Percentiles rank a stretch among this genome's conserved stretches.
These are phyloP conservation scores for Beauveria asiatica DNA, from an alignment of 2,329 filamentous ascomycete genomes.

Conservation along the genomic window DNA sequence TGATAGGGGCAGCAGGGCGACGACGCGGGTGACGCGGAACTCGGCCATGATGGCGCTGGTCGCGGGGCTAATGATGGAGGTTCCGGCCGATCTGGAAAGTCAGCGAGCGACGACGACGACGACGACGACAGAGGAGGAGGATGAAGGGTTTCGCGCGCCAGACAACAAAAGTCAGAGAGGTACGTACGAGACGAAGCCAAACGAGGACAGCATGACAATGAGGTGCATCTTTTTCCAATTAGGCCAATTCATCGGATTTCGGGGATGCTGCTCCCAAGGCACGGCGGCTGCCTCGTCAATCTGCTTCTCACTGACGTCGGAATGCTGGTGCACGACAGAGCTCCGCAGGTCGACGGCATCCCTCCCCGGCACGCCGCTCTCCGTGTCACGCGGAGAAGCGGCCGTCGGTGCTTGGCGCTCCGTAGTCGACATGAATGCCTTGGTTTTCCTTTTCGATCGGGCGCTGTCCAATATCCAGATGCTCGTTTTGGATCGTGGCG, in stretches of 20 bases:
- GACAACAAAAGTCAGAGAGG: neutral
- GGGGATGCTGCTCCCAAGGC: slow-evolving; percentile 28
- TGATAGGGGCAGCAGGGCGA: slow-evolving; percentile 50
- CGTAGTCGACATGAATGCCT: neutral
- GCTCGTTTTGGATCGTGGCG: too few relatives aligned
- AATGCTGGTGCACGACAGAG: neutral
- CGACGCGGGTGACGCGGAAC: slow-evolving; percentile 46
- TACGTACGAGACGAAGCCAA: slow-evolving; percentile 34
- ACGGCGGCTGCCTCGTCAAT: neutral
- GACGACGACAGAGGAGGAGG: too few relatives aligned
- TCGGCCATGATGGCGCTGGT: slow-evolving; percentile 36
- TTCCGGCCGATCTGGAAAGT: slow-evolving; percentile 35
- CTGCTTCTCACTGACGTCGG: neutral
- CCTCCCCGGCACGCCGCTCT: neutral
- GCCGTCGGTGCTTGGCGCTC: neutral
- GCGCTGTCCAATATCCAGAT: too few relatives aligned
- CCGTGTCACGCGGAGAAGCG: too few relatives aligned
- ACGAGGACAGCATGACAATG: slow-evolving; percentile 28
- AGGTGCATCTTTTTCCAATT: slow-evolving; percentile 30
- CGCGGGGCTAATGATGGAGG: slow-evolving; percentile 45
- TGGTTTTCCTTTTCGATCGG: neutral
- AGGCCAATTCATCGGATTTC: slow-evolving; percentile 47
- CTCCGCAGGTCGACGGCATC: neutral
- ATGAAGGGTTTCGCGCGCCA: too few relatives aligned
- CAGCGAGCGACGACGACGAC: neutral